A percentile compares a stretch with the other conserved stretches of the same genome.
Evolutionary conservation across 768 basidiomycete species (phyloP).

Genomic region (Phylloporus sp.): DNA sequence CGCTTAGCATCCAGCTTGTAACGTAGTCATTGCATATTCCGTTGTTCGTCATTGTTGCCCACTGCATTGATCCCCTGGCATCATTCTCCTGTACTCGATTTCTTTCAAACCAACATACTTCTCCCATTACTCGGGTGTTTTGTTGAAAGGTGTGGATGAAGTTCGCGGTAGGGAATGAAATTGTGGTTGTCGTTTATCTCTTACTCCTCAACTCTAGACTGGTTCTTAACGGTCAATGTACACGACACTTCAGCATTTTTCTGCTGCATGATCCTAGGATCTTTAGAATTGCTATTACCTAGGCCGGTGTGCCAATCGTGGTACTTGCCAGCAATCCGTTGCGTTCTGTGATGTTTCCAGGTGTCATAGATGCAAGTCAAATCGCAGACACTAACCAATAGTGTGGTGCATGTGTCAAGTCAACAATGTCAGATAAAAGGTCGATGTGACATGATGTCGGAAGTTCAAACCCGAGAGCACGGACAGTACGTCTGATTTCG

Average conservation of each 20-base stretch:
- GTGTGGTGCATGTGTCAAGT: too few species aligned
- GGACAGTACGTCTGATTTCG: too few species aligned
- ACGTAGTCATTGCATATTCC: constrained; percentile 21
- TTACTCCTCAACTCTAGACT: constrained; percentile 7
- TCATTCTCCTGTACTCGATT: constrained; percentile 7
- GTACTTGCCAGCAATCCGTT: too few species aligned
- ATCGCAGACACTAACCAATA: too few species aligned
- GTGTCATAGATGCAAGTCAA: too few species aligned
- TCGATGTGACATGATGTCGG: too few species aligned
- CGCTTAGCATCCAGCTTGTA: constrained; percentile 2
- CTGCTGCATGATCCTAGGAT: neutral
- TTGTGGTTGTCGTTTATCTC: constrained; percentile 8
- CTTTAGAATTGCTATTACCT: too few species aligned
- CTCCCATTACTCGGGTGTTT: constrained; percentile 5
- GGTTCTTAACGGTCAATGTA: neutral
- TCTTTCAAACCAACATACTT: constrained; percentile 4
- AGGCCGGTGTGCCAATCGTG: too few species aligned
- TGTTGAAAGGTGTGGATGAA: constrained; percentile 8
- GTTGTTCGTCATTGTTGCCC: constrained; percentile 19
- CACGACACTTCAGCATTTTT: neutral
- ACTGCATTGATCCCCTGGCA: constrained; percentile 17
- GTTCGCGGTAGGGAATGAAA: constrained; percentile 7
- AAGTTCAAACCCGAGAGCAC: too few species aligned
- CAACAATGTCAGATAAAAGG: too few species aligned
- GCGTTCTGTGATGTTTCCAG: too few species aligned